These are phyloP conservation scores for Marchantia polymorpha DNA, from an alignment of 225 moss, liverwort and hornwort species.

Conservation along the genomic window DNA sequence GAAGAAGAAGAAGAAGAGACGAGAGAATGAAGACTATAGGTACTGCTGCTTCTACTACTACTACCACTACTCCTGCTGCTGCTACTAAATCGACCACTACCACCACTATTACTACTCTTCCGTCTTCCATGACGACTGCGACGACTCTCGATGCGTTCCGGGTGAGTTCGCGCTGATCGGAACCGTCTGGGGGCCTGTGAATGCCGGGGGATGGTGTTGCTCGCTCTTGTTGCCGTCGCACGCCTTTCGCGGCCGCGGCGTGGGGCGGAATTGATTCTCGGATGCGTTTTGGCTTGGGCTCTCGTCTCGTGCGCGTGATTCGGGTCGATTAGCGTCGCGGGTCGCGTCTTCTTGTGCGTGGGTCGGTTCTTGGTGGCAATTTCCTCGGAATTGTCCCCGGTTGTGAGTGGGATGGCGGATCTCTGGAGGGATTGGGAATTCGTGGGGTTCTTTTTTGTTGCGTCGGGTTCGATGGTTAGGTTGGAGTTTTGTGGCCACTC, in stretches of 20 bases:
- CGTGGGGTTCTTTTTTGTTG: neutral
- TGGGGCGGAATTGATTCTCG: neutral
- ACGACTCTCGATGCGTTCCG: neutral
- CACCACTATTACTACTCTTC: neutral
- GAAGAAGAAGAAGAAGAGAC: neutral
- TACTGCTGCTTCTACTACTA: neutral
- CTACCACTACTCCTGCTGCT: neutral
- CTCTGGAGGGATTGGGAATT: neutral
- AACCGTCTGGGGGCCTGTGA: neutral
- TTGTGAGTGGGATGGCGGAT: neutral
- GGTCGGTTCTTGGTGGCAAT: neutral
- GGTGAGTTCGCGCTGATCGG: conserved; percentile 6
- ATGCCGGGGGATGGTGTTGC: neutral
- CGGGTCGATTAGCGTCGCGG: neutral
- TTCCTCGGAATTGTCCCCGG: neutral
- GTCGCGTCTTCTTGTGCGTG: neutral
- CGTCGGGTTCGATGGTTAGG: neutral
- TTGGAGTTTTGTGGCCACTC: neutral
- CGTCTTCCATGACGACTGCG: conserved; percentile 5
- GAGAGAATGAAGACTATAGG: conserved; percentile 1
- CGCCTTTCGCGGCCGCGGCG: neutral
- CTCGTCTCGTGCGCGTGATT: neutral
- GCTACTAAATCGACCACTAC: neutral
- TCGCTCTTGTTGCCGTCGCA: neutral
- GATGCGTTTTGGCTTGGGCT: neutral